phyloP scores from a whole-genome alignment of 2,329 filamentous ascomycete genomes.

The Colletotrichum sidae region DNA sequence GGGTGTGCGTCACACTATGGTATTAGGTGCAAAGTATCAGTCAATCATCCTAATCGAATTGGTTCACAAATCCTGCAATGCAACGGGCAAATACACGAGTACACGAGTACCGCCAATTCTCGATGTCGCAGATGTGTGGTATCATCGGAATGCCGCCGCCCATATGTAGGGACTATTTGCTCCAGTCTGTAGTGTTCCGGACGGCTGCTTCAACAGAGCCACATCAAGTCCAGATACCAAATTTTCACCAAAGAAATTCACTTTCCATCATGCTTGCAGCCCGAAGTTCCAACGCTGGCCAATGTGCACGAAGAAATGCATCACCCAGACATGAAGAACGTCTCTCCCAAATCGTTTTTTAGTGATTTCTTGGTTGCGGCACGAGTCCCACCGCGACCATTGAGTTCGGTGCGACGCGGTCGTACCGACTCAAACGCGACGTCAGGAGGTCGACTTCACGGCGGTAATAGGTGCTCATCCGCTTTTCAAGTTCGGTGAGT shows the following conservation, averaged over 20 bases:
- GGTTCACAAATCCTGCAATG: too few species aligned
- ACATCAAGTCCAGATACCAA: too few species aligned
- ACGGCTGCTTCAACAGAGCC: not conserved
- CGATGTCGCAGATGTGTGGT: not conserved
- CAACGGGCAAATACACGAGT: too few species aligned
- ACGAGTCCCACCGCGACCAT: slow-evolving; percentile 23
- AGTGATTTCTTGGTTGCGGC: slow-evolving; percentile 9
- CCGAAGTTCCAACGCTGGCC: too few species aligned
- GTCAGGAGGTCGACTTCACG: slow-evolving; percentile 26
- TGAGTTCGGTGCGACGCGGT: slow-evolving; percentile 10
- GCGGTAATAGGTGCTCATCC: slow-evolving; percentile 28
- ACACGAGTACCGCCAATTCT: too few species aligned
- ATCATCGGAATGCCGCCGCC: not conserved
- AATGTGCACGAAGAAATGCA: too few species aligned
- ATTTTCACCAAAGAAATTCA: too few species aligned
- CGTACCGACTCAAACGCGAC: slow-evolving; percentile 16
- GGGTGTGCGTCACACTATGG: too few species aligned
- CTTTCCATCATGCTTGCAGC: too few species aligned
- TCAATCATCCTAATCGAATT: too few species aligned
- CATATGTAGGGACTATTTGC: not conserved
- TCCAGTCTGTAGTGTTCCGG: not conserved
- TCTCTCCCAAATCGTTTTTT: not conserved
- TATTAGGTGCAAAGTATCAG: too few species aligned
- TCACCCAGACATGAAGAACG: too few species aligned
- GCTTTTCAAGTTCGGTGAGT: slow-evolving; percentile 24